Base-by-base conservation (phyloP, 2,329 filamentous ascomycete species). In the Fusarium oxysporum region DNA sequence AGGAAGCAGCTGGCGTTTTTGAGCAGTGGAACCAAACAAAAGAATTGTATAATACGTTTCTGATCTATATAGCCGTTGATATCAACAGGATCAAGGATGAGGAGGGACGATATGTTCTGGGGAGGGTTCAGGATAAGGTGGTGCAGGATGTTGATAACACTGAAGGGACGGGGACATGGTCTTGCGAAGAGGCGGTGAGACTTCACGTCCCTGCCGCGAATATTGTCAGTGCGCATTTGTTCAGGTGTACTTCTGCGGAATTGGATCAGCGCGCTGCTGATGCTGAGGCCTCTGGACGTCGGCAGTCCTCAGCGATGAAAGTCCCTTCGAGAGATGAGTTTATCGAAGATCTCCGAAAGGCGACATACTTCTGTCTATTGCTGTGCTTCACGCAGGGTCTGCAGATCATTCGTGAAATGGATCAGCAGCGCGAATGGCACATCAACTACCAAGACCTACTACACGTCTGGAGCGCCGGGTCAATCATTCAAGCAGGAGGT, bases 141-240 rank as follows among this genome's bases (percentile, higher is more conserved):
- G 25, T 51, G 4, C 64, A 47, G 12, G 23, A 53, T 5, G 17
- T 53, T 19, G 32, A 58, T 8, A 59, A 66, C 5, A 60, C 51
- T 25, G 62, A 67, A 19, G 62, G 53, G 3, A 66, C 53, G 3
- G 62, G 53, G 5, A 40, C 64, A 7, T 66, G 64, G 51, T 45
- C 64, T 5, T 59, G 64, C 0, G 60, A 66, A 30, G 63, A 66
- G 37, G 60, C 60, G 21, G 28, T 65, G 19, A 65, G 61, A 21
- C 44, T 66, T 0, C 51, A 65, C 0, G 51, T 65, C 0, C 51
- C 63, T 12, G 60, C 63, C 33, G 19, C 50, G 9, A 65, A 38
- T 4, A 66, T 66, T 2, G 25, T 67, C 14, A 51, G 64, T 44
- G 61, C 64, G 5, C 61, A 65, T 50, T 3, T 66, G 0, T 58